Evolutionary conservation across 2,329 filamentous ascomycete species (phyloP), one percentile per base, ranked within the genome.

Genomic region (Nemania serpens): DNA sequence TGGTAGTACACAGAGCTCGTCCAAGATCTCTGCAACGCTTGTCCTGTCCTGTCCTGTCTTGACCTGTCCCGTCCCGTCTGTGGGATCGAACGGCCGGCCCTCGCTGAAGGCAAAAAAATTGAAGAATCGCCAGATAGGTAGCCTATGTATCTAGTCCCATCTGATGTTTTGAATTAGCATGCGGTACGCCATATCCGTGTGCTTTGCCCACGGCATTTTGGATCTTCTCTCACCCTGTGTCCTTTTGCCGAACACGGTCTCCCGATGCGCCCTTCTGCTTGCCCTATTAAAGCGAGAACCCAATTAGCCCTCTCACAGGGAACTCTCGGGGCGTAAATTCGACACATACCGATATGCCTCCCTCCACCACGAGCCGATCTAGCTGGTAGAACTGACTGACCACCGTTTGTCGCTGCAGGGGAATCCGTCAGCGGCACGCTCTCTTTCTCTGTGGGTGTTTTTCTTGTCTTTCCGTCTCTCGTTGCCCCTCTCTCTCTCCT

Each of bases 331-430:
- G 5, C 20, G 18, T 43, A 17, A 34, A 7, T 20, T 47, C 67
- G 43, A n/a, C 55, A 79, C 84, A 67, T 83, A 91, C 89, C 70
- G 89, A 87, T 75, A 91, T 89, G 61, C 91, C 89, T 17, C 91
- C 91, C 77, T 99, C 95, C 0, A 99, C 91, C 13, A 99, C 95
- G 77, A 99, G 84, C 73, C 88, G 84, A 74, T 98, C 93, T 64
- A 96, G 77, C 78, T 97, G 91, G 80, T 91, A 98, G 79, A 98
- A 98, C 75, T 96, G 91, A 74, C 93, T 96, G 73, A 99, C 87
- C 52, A 95, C 84, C 11, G 94, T 96, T 89, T 98, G 95, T 75
- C 95, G 89, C 95, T 98, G 80, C 34, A 52, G 34, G 58, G 36
- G 47, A 34, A 22, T 5, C 34, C 7, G 56, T 64, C 36, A 63